Conservation (phyloP, 495 filamentous ascomycete genomes). For the Jackrogersella multiformis region DNA sequence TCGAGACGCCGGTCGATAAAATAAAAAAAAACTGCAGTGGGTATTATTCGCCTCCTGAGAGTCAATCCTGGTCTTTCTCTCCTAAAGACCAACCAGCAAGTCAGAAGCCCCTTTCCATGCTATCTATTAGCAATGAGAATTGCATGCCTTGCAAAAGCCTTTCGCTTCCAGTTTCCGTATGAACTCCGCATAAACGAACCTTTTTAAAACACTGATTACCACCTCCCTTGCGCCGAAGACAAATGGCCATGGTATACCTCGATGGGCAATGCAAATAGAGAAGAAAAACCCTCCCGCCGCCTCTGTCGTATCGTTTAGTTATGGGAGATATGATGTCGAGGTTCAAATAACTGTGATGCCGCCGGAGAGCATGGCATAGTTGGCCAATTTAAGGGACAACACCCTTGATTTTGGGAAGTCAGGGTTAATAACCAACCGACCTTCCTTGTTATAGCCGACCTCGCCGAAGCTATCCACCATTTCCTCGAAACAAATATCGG, state of each 20-base stretch:
- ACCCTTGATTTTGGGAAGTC: slow-evolving; percentile 57
- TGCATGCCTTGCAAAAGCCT: background rate
- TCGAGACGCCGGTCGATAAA: slow-evolving; percentile 25
- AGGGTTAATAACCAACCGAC: slow-evolving; percentile 57
- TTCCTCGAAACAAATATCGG: slow-evolving; percentile 64
- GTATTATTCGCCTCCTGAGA: slow-evolving; percentile 47
- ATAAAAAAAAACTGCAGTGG: slow-evolving; percentile 35
- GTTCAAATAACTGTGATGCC: slow-evolving; percentile 50
- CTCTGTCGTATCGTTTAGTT: slow-evolving; percentile 1
- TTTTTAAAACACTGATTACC: background rate
- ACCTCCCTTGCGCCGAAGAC: background rate
- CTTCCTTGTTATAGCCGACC: slow-evolving; percentile 61
- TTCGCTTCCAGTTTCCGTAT: slow-evolving; percentile 14
- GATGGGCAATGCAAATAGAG: background rate
- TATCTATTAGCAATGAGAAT: slow-evolving; percentile 9
- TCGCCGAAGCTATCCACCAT: slow-evolving; percentile 65
- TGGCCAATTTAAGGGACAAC: slow-evolving; percentile 57
- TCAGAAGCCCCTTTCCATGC: slow-evolving; percentile 5
- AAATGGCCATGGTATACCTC: slow-evolving; percentile 2
- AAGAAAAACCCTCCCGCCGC: background rate
- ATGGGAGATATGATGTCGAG: background rate
- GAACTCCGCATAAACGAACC: slow-evolving; percentile 5
- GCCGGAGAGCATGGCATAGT: slow-evolving; percentile 56
- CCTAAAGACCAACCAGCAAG: slow-evolving; percentile 27
- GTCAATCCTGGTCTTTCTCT: slow-evolving; percentile 32